Evolutionary conservation across 768 basidiomycete species (phyloP).

Genomic region (Albatrellus ellisii): DNA sequence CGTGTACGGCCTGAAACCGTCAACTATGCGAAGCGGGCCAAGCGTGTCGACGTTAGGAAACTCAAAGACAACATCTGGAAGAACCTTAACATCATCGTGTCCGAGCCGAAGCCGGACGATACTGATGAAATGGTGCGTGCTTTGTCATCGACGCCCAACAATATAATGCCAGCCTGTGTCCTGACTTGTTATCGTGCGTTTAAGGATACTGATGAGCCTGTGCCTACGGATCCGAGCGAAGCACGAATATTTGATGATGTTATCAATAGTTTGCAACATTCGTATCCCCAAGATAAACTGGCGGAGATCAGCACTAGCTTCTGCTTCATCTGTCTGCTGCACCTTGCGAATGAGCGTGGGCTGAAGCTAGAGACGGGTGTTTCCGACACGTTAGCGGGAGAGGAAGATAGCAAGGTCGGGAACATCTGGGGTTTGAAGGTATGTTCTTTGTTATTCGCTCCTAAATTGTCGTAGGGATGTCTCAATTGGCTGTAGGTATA

Average conservation of each 20-base stretch:
- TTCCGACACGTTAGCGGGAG: slow-evolving; percentile 23
- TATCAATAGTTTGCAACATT: slow-evolving; percentile 64
- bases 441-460: slow-evolving; percentile 9
- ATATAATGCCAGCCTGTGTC: too few relatives aligned
- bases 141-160: not conserved
- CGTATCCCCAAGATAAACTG: slow-evolving; percentile 91
- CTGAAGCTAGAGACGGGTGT: slow-evolving; percentile 57
- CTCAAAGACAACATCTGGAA: slow-evolving; percentile 98
- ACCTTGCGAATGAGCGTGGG: slow-evolving; percentile 94
- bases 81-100: slow-evolving; percentile 66
- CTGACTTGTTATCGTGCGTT: not conserved
- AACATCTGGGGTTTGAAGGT: slow-evolving; percentile 71
- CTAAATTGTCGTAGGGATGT: not conserved
- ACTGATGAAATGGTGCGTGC: slow-evolving; percentile 39
- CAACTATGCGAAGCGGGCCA: slow-evolving; percentile 90
- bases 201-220: slow-evolving; percentile 43
- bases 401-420: slow-evolving; percentile 39
- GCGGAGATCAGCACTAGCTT: slow-evolving; percentile 97
- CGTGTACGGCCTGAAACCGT: slow-evolving; percentile 80
- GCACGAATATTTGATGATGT: slow-evolving; percentile 67
- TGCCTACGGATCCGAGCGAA: slow-evolving; percentile 50
- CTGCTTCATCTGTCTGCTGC: slow-evolving; percentile 96
- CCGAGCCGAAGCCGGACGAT: slow-evolving; percentile 25
- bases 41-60: slow-evolving; percentile 91
- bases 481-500: slow-evolving; percentile 24